phyloP scores from a whole-genome alignment of 305 asterid species.

The Plantago coronopus region DNA sequence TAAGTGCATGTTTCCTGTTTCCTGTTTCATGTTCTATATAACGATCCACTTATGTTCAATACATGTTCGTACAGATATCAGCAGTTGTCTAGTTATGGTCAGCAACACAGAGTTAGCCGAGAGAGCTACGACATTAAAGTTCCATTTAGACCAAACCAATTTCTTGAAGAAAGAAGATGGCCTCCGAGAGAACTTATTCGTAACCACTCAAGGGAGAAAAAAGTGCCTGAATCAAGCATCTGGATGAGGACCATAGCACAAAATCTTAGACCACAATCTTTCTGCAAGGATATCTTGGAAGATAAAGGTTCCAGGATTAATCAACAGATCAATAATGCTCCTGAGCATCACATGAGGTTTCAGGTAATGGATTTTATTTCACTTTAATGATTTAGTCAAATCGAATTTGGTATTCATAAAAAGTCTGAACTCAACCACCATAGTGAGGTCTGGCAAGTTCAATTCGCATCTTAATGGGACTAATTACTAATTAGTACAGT shows the following conservation, averaged over 20 bases:
- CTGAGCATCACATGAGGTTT: conserved; percentile 17
- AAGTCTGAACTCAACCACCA: too few species aligned
- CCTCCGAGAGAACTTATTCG: conserved; percentile 35
- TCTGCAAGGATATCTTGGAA: conserved; percentile 17
- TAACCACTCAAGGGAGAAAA: conserved; percentile 34
- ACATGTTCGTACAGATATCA: conserved; percentile 20
- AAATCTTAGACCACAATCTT: conserved; percentile 24
- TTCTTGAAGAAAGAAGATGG: conserved; percentile 55
- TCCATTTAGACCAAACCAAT: conserved; percentile 21
- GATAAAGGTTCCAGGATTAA: conserved; percentile 14
- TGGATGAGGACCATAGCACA: conserved; percentile 14
- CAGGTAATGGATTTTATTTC: conserved; percentile 14
- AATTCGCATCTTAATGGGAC: too few species aligned
- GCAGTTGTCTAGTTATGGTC: conserved; percentile 35
- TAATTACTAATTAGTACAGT: too few species aligned
- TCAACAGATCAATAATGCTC: conserved; percentile 10
- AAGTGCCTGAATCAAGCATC: conserved; percentile 22
- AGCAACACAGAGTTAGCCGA: conserved; percentile 19
- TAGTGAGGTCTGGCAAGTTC: too few species aligned
- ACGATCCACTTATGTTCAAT: too few species aligned
- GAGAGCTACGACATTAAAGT: conserved; percentile 16
- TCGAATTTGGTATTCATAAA: too few species aligned
- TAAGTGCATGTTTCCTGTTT: too few species aligned
- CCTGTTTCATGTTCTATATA: too few species aligned
- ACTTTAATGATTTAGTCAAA: too few species aligned